phyloP scores from a whole-genome alignment of 148 eudicot genomes.

The Vaccinium corymbosum region DNA sequence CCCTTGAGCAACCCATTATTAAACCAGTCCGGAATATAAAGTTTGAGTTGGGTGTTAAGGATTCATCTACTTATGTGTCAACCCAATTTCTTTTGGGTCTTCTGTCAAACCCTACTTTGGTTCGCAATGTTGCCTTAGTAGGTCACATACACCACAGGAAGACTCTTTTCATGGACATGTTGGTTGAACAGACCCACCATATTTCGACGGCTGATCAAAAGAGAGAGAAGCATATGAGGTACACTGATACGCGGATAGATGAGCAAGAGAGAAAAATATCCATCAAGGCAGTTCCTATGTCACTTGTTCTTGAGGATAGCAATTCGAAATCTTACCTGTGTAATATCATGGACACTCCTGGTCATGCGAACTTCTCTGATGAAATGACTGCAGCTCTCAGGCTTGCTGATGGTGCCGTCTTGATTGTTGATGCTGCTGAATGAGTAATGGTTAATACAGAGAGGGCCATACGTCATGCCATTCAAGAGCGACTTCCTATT shows the following conservation, averaged over 20 bases:
- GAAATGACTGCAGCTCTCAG: constrained; percentile 98
- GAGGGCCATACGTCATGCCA: constrained; percentile 97
- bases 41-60: constrained; percentile 88
- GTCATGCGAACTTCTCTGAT: constrained; percentile 96
- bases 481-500: constrained; percentile 86
- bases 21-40: constrained; percentile 77
- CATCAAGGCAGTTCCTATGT: constrained; percentile 92
- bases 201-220: constrained; percentile 73
- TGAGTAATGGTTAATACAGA: constrained; percentile 98
- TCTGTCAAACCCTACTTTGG: constrained; percentile 81
- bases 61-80: constrained; percentile 91
- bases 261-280: constrained; percentile 98
- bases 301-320: constrained; percentile 95
- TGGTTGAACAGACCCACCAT: constrained; percentile 92
- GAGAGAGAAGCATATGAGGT: no score
- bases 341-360: constrained; percentile 94
- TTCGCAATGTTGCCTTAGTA: constrained; percentile 90
- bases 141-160: constrained; percentile 90
- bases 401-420: constrained; percentile 97
- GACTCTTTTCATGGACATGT: constrained; percentile 92
- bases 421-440: constrained; percentile 96
- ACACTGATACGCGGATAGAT: constrained; percentile 94
- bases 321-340: constrained; percentile 78
- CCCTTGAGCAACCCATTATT: constrained; percentile 79
- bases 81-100: constrained; percentile 88